A percentile compares a stretch with the other conserved stretches of the same genome.
Conservation (phyloP, 352 stramenopile species). For the Pythium pyrilobum region DNA sequence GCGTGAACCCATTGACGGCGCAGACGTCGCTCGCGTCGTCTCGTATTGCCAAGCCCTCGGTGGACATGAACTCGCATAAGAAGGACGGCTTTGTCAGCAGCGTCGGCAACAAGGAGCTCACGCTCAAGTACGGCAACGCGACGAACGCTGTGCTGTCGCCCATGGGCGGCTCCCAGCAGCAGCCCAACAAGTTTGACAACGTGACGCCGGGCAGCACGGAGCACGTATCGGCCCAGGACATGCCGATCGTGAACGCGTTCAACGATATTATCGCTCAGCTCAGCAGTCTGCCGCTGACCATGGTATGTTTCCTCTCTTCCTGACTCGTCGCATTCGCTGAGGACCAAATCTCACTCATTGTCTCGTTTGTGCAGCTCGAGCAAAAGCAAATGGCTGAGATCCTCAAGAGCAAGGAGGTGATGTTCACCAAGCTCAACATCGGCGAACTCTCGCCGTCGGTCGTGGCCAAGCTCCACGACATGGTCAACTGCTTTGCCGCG, state of each 20-base stretch:
- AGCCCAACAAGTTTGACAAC: conserved; percentile 43
- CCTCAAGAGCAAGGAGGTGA: conserved; percentile 79
- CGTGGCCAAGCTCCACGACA: conserved; percentile 72
- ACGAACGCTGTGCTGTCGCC: conserved; percentile 62
- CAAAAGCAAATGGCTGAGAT: conserved; percentile 85
- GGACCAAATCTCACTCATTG: no score
- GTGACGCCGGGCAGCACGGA: conserved; percentile 61
- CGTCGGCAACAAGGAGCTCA: conserved; percentile 83
- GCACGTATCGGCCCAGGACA: conserved; percentile 64
- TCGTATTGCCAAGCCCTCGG: conserved; percentile 72
- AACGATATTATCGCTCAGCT: conserved; percentile 77
- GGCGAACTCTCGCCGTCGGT: conserved; percentile 64
- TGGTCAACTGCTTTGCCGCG: conserved; percentile 70
- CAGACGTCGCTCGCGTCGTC: conserved; percentile 53
- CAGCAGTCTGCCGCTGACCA: conserved; percentile 65
- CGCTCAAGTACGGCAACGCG: conserved; percentile 81
- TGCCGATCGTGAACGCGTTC: conserved; percentile 75
- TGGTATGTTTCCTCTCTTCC: conserved; percentile 42
- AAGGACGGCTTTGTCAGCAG: conserved; percentile 83
- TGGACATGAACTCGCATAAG: conserved; percentile 78
- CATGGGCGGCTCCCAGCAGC: conserved; percentile 6
- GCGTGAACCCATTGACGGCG: conserved; percentile 62
- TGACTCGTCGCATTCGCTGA: neutral
- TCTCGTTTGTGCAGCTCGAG: conserved; percentile 53
- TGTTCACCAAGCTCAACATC: conserved; percentile 87